These are phyloP conservation scores for Stachybotrys chartarum DNA, from an alignment of 2,329 filamentous ascomycete genomes.

Conservation along the genomic window DNA sequence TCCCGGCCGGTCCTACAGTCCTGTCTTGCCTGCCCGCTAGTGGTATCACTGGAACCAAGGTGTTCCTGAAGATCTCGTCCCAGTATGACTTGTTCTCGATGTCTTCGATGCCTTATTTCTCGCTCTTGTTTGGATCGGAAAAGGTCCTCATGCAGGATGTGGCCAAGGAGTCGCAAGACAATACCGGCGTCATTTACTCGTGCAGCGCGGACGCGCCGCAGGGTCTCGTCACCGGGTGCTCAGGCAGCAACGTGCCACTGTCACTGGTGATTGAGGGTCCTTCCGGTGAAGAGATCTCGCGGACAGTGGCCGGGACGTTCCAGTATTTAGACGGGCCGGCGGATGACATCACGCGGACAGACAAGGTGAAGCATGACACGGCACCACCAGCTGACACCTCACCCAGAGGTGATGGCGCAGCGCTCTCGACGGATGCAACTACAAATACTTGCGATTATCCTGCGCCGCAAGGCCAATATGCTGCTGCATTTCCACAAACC, in stretches of 20 bases:
- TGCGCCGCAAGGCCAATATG: conserved; percentile 32
- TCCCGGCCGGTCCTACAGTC: conserved; percentile 54
- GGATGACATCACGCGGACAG: conserved; percentile 31
- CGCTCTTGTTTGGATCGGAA: conserved; percentile 70
- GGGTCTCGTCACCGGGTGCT: conserved; percentile 42
- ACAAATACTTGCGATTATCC: conserved; percentile 41
- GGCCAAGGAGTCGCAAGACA: conserved; percentile 51
- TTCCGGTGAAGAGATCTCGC: conserved; percentile 45
- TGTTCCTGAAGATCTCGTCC: conserved; percentile 68
- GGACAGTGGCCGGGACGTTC: conserved; percentile 38
- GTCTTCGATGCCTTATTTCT: conserved; percentile 50
- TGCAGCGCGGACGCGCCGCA: conserved; percentile 67
- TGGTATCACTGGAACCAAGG: conserved; percentile 62
- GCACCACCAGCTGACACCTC: conserved; percentile 24
- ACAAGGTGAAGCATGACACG: conserved; percentile 29
- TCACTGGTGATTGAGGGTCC: conserved; percentile 45
- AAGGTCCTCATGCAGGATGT: conserved; percentile 56
- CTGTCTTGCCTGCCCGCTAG: conserved; percentile 62
- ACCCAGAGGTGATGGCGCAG: conserved; percentile 33
- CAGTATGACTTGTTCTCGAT: conserved; percentile 62
- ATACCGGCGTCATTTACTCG: conserved; percentile 60
- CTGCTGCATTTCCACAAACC: conserved; percentile 29
- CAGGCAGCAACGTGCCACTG: conserved; percentile 44
- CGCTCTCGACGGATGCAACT: conserved; percentile 27
- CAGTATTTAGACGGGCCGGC: conserved; percentile 45